Conservation (phyloP, 371 early-diverging fungal genomes). For the Basidiobolus meristosporus region DNA sequence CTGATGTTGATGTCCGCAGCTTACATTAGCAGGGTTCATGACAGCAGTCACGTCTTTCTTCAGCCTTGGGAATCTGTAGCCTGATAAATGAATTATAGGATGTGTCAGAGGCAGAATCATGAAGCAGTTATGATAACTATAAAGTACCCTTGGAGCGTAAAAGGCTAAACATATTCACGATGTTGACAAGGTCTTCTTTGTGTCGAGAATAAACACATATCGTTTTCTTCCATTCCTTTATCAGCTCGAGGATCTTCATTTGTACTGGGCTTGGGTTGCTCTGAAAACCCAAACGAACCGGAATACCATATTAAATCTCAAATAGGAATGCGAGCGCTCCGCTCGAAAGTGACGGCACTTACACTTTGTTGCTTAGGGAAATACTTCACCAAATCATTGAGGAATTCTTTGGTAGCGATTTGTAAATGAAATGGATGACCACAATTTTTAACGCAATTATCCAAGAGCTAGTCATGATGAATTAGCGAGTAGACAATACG, state of each 20-base stretch:
- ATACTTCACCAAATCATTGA: constrained; percentile 76
- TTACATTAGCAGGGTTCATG: no score
- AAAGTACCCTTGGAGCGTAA: constrained; percentile 63
- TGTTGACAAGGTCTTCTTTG: constrained; percentile 73
- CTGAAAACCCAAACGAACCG: constrained; percentile 3
- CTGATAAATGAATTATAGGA: no score
- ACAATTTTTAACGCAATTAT: constrained; percentile 89
- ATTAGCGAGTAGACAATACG: not conserved
- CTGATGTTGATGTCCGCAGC: no score
- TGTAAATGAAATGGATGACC: constrained; percentile 91
- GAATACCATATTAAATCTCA: not conserved
- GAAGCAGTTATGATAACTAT: no score
- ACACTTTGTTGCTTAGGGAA: constrained; percentile 75
- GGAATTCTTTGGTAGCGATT: constrained; percentile 80
- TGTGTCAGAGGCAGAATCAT: no score
- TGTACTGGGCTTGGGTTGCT: constrained; percentile 36
- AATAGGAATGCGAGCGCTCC: no score
- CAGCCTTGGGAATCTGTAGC: not conserved
- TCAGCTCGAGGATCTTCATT: constrained; percentile 68
- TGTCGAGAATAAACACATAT: constrained; percentile 61
- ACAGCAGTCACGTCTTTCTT: no score
- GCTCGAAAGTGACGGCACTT: no score
- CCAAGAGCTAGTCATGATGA: constrained; percentile 38
- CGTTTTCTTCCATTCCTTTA: constrained; percentile 83
- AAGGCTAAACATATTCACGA: constrained; percentile 80